These are phyloP conservation scores for Zygotorulaspora sp. DNA, from an alignment of 805 yeast species.

Conservation along the genomic window DNA sequence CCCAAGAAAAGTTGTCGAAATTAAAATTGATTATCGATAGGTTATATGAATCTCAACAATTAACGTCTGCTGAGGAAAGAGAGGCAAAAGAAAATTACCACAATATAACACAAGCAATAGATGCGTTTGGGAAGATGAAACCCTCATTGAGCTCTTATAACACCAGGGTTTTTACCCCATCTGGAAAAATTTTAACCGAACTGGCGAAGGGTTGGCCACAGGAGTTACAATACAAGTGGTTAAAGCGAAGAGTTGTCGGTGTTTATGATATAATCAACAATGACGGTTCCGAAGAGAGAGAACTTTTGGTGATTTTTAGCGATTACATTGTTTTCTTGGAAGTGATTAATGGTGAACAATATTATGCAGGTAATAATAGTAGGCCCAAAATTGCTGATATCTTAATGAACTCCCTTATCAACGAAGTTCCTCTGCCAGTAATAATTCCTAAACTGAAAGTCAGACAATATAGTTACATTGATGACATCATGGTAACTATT, in stretches of 20 bases:
- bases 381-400: constrained; percentile 69
- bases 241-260: constrained; percentile 78
- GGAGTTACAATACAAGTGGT: constrained; percentile 84
- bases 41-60: constrained; percentile 45
- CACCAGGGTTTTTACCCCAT: constrained; percentile 78
- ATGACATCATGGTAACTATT: constrained; percentile 49
- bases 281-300: constrained; percentile 36
- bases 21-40: constrained; percentile 65
- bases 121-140: constrained; percentile 69
- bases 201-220: constrained; percentile 84
- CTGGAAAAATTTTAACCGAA: constrained; percentile 83
- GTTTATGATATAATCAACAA: constrained; percentile 49
- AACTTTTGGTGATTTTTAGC: constrained; percentile 71
- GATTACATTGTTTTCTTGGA: constrained; percentile 68
- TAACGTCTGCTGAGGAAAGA: constrained; percentile 37
- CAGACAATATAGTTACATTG: constrained; percentile 59
- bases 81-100: constrained; percentile 41
- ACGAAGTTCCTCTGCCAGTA: constrained; percentile 68
- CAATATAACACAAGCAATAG: constrained; percentile 60
- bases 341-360: constrained; percentile 42
- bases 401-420: constrained; percentile 83
- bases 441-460: constrained; percentile 69
- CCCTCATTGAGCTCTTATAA: constrained; percentile 43
- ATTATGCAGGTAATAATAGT: constrained; percentile 19
- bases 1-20: constrained; percentile 62